Percentiles rank a stretch among this genome's conserved stretches.
Evolutionary conservation across 805 yeast genomes (phyloP).

Genomic region (Metahyphopichia silvanorum): DNA sequence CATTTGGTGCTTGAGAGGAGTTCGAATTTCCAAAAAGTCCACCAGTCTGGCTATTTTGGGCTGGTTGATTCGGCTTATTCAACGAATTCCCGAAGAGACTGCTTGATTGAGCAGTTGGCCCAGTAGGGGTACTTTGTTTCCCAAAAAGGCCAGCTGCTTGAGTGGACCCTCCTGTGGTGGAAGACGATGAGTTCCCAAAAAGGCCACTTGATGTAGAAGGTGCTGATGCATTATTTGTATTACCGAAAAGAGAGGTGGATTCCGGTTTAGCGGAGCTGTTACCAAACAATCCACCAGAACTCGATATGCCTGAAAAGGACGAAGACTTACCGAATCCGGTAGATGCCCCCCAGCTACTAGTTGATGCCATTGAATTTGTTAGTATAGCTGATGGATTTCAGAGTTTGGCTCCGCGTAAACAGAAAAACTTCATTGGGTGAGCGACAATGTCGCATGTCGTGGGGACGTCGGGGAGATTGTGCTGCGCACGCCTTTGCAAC

Average conservation of each 20-base stretch:
- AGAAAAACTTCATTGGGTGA: too few species aligned
- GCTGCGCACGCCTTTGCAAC: too few species aligned
- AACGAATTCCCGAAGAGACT: constrained; percentile 18
- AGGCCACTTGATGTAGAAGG: not conserved
- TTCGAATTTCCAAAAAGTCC: constrained; percentile 12
- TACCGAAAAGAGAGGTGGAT: not conserved
- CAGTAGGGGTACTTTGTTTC: not conserved
- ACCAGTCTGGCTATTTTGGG: constrained; percentile 1
- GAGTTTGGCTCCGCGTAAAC: too few species aligned
- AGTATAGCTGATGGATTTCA: too few species aligned
- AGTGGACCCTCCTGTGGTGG: not conserved
- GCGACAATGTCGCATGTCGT: too few species aligned
- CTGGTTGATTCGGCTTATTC: constrained; percentile 3
- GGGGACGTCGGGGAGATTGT: too few species aligned
- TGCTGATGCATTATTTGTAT: not conserved
- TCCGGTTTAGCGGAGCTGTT: not conserved
- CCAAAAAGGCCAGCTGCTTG: not conserved
- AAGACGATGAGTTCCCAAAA: not conserved
- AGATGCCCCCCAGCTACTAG: constrained; percentile 16
- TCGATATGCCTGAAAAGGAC: constrained; percentile 14
- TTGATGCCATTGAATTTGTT: too few species aligned
- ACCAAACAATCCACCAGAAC: constrained; percentile 1
- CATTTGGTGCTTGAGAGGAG: not conserved
- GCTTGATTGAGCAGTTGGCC: constrained; percentile 3
- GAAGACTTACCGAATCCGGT: constrained; percentile 19